Base-by-base conservation (phyloP, 306 rosid species). In the peach (Prunus persica) region DNA sequence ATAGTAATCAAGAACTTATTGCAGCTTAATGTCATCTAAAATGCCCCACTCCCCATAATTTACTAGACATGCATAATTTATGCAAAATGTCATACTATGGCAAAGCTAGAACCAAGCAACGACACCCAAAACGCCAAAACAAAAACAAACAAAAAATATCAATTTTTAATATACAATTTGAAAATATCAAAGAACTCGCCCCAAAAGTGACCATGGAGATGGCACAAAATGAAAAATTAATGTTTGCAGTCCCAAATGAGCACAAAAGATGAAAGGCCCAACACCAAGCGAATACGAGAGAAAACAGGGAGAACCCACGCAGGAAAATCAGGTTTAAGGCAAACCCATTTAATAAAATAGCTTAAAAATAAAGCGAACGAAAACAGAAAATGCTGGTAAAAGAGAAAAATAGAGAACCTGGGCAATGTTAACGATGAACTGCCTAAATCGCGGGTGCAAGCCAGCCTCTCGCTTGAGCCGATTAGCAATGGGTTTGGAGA, bases 391-490 rank as follows among this genome's bases (percentile, higher is more conserved):
- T 10, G 10, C 19, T 14, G 55, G 20, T 15, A 18, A 20, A 30
- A 7, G 76, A 51, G 9, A 63, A 13, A 28, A 3, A 45, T 34
- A 72, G 28, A 49, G 66, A 72, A 85, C 89, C 82, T 86, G 89
- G 46, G 89, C 89, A 67, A 86, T 38, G 73, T 51, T 82, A 65
- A 86, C 70, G 45, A 86, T 86, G 58, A 50, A 57, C 22, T 64
- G 78, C 34, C 86, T 72, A 67, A 86, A 86, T 81, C 78, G 82
- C 7, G 89, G 87, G 73, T 86, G 86, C 79, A 77, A 57, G 24
- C 86, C 86, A 58, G 89, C 89, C 76, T 86, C 82, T 65, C 80
- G 79, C 82, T 86, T 86, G 60, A 86, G 86, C 49, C 80, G 79
- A 77, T 60, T 79, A 8, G 86, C 87, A 28, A 86, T 65, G 61